Evolutionary conservation across 78 protist genomes (phyloP).

Genomic region (Guillardia theta): DNA sequence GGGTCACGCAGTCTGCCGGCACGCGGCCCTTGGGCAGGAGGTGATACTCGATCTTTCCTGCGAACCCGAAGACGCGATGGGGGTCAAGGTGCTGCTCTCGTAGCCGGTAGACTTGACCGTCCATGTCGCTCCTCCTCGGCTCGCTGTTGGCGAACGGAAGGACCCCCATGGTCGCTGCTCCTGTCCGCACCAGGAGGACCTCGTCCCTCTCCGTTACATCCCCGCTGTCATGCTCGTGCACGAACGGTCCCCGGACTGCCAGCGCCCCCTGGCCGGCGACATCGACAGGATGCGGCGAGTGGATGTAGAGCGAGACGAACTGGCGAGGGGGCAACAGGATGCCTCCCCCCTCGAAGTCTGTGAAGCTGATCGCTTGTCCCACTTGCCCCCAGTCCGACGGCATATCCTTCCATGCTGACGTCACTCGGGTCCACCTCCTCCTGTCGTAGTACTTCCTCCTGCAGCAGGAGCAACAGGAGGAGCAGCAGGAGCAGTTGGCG

Average conservation of each 20-base stretch:
- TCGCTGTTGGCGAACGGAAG: not conserved
- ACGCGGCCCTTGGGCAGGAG: not conserved
- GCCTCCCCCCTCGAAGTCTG: not conserved
- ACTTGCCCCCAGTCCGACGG: not conserved
- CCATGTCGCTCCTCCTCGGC: not conserved
- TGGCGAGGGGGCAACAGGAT: not conserved
- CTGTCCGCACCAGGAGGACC: not conserved
- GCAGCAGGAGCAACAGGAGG: not conserved
- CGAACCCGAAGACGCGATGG: not conserved
- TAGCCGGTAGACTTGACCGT: not conserved
- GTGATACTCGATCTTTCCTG: not conserved
- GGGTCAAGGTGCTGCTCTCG: not conserved
- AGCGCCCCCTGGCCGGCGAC: not conserved
- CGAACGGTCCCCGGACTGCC: not conserved
- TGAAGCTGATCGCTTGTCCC: not conserved
- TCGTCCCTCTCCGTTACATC: not conserved
- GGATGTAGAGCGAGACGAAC: not conserved
- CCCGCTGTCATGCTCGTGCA: not conserved
- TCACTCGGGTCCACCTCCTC: not conserved
- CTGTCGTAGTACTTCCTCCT: not conserved
- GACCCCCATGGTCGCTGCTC: not conserved
- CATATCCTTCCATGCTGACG: not conserved
- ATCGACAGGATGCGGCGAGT: not conserved
- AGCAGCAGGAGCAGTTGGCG: not conserved
- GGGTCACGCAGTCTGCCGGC: not conserved